Evolutionary conservation across 2,329 filamentous ascomycete species (phyloP), one percentile per base, ranked within the genome.

Genomic region (Arachnomyces sp.): DNA sequence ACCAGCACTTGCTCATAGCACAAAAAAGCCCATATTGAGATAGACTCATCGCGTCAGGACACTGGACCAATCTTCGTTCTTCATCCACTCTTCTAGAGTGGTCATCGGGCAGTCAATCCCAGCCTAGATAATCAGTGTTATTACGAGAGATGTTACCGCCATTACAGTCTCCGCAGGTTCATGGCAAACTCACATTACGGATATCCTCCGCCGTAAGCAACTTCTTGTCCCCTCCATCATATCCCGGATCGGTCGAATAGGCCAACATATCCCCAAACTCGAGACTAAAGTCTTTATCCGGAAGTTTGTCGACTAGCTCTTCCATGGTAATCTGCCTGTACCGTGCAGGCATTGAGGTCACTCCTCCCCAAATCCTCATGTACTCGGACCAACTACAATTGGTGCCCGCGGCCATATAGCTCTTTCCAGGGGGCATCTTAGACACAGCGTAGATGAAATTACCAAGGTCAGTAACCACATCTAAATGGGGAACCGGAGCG

Each of bases 321-420:
- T 70, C 61, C 2, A 59, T 43, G 0, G 58, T 52, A 8, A 69
- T 48, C 43, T 72, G 60, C 28, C 58, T 57, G 46, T 71, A 73
- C 5, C 43, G 50, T 2, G 58, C 57, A 0, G 54, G 39, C 1
- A 59, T 48, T 0, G 61, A 61, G 2, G 58, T 67, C 2, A 63
- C 47, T 4, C 56, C 45, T 11, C 59, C 58, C 68, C 70, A 73
- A 0, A 63, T 53, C 13, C 57, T 47, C 7, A 70, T 63, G 48
- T 61, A 73, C 6, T 73, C 68, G 3, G 59, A 45, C 68, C 69
- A 73, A 20, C 58, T 71, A 49, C 65, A 68, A 3, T 53, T 61
- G 3, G 66, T 62, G 2, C 70, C 69, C 20, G 57, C 67, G 0
- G 70, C 70, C 62, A 74, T 71, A 49, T 73, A 74, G 1, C 56